Base-by-base conservation (phyloP, 2,329 filamentous ascomycete genomes). In the Fusarium vanettenii region DNA sequence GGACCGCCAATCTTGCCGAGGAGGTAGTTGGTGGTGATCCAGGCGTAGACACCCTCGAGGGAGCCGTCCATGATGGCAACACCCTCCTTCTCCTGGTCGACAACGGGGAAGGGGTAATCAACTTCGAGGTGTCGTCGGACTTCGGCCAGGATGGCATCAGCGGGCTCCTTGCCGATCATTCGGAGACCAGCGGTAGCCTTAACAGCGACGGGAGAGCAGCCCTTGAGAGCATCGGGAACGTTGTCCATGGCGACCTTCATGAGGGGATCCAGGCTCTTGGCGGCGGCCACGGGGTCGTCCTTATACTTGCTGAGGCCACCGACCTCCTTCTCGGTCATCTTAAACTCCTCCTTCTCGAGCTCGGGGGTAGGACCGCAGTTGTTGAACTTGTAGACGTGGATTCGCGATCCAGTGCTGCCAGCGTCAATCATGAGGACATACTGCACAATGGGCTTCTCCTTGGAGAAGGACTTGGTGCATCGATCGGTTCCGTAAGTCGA, bases 381-480 rank as follows among this genome's bases (percentile, higher is more conserved):
- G 89, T 98, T 98, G 90, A 98, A 99, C 82, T 95, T 94, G 89
- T 98, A 99, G 69, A 98, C 95, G 86, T 99, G 97, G 82, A 99
- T 98, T 79, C 97, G 93, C 70, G 97, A 98, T 71, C 97, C 97
- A 64, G 97, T 98, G 87, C 95, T 98, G 79, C 97, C 97, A 57
- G 97, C 97, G 84, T 99, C 97, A 80, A 99, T 94, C 97, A 99
- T 99, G 80, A 98, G 90, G 71, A 97, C 97, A 86, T 98, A 99
- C 82, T 99, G 97, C 72, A 98, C 92, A 76, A 99, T 91, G 60
- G 97, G 96, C 86, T 98, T 98, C 75, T 95, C 93, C 80, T 93
- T 92, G 79, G 95, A 94, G 85, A 90, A 92, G 48, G 97, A 95
- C 81, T 92, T 94, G 69, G 92, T 91, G 89, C 97, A 99, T 85